phyloP scores from a whole-genome alignment of 1,284 basidiomycete species.

The Tilletia indica region DNA sequence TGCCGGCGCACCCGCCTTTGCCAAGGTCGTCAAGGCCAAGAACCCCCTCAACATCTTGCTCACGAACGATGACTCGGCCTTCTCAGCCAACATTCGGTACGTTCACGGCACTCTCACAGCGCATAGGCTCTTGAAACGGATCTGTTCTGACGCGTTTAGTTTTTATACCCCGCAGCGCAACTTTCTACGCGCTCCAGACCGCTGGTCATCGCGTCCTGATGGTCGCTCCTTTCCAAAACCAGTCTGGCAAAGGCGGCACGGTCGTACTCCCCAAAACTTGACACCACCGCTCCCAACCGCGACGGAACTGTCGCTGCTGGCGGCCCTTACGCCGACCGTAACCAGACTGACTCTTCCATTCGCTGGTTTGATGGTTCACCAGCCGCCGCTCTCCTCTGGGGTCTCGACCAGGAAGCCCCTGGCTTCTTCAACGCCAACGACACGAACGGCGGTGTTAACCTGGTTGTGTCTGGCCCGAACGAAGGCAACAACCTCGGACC shows the following conservation, averaged over 20 bases:
- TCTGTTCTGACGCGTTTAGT: not conserved
- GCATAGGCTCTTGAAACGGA: too few species aligned
- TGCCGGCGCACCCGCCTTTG: slow-evolving; percentile 34
- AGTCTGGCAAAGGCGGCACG: slow-evolving; percentile 47
- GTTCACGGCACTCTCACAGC: not conserved
- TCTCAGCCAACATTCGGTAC: slow-evolving; percentile 16
- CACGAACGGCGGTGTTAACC: slow-evolving; percentile 27
- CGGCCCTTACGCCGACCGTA: slow-evolving; percentile 31
- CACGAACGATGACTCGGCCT: slow-evolving; percentile 23
- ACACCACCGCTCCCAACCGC: slow-evolving; percentile 36
- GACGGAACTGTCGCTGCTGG: slow-evolving; percentile 33
- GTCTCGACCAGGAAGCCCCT: slow-evolving; percentile 34
- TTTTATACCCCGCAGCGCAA: slow-evolving; percentile 27
- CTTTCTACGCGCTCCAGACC: slow-evolving; percentile 44
- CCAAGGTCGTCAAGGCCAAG: slow-evolving; percentile 30
- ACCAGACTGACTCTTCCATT: slow-evolving; percentile 31
- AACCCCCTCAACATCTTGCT: slow-evolving; percentile 45
- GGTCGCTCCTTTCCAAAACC: slow-evolving; percentile 38
- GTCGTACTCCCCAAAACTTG: slow-evolving; percentile 36
- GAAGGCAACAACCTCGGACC: slow-evolving; percentile 41
- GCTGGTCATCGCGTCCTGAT: slow-evolving; percentile 44
- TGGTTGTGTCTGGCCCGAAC: slow-evolving; percentile 35
- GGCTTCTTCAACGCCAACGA: slow-evolving; percentile 30
- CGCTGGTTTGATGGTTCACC: slow-evolving; percentile 45
- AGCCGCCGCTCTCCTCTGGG: slow-evolving; percentile 34